Evolutionary conservation across 2,329 filamentous ascomycete species (phyloP).

Genomic region (Diatrype stigma): DNA sequence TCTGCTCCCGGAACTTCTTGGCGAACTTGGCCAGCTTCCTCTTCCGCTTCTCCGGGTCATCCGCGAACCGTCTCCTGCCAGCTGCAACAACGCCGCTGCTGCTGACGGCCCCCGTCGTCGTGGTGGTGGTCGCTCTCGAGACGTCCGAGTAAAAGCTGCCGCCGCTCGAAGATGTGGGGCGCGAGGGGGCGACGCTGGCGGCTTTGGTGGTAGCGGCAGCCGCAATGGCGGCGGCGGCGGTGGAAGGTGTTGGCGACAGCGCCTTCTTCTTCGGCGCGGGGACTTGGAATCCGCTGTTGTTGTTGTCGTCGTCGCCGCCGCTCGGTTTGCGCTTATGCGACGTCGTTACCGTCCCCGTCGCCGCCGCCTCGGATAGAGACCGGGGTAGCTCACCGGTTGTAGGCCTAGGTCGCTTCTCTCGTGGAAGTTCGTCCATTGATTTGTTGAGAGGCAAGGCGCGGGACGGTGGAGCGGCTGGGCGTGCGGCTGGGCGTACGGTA

Average conservation of each 20-base stretch:
- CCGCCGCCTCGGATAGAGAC: slow-evolving; percentile 13
- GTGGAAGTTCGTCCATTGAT: slow-evolving; percentile 12
- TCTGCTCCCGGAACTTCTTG: neutral
- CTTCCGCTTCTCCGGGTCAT: slow-evolving; percentile 8
- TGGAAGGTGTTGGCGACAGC: too few relatives aligned
- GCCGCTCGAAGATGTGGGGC: slow-evolving; percentile 2
- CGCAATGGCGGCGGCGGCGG: too few relatives aligned
- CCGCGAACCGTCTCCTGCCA: slow-evolving; percentile 4
- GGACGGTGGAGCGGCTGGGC: neutral
- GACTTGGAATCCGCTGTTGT: slow-evolving; percentile 5
- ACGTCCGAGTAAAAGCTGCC: slow-evolving; percentile 3
- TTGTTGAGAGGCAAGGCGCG: slow-evolving; percentile 5
- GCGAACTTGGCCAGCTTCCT: slow-evolving; percentile 5
- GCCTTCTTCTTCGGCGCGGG: slow-evolving; percentile 7
- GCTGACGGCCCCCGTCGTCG: slow-evolving; percentile 7
- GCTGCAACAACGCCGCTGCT: too few relatives aligned
- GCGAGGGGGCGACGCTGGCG: slow-evolving; percentile 1
- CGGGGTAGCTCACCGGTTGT: slow-evolving; percentile 7
- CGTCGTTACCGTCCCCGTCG: slow-evolving; percentile 5
- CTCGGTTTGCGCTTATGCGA: slow-evolving; percentile 14
- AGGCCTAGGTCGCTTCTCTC: slow-evolving; percentile 2
- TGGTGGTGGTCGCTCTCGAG: neutral
- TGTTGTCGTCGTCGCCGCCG: slow-evolving; percentile 5
- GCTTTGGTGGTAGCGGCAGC: too few relatives aligned
- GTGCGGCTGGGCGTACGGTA: neutral